Evolutionary conservation across 257 asterid genomes (phyloP).

Genomic region (Forsythia viridissima): DNA sequence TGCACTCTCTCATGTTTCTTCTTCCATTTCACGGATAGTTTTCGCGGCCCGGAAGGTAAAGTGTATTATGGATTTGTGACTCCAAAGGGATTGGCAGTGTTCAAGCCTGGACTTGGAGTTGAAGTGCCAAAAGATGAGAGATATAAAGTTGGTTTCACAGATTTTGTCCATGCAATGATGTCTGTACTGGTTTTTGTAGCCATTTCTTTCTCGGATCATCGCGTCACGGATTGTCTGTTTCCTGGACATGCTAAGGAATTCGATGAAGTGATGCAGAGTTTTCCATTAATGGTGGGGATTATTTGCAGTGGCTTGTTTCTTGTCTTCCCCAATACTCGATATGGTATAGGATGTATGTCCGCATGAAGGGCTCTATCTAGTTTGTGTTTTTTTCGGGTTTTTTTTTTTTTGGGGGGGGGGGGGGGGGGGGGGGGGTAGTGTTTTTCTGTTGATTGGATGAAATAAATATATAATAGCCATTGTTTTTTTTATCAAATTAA

Average conservation of each 20-base stretch:
- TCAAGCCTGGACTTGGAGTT: conserved; percentile 67
- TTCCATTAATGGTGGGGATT: conserved; percentile 85
- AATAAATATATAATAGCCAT: neutral
- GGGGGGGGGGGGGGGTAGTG: too few species aligned
- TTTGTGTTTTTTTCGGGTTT: too few species aligned
- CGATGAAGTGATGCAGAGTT: conserved; percentile 87
- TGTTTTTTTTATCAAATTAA: neutral
- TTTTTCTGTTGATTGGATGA: neutral
- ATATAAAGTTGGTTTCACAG: conserved; percentile 61
- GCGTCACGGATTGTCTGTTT: conserved; percentile 76
- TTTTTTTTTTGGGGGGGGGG: too few species aligned
- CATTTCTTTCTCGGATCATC: conserved; percentile 77
- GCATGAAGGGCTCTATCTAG: conserved; percentile 23
- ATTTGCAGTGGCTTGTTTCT: conserved; percentile 84
- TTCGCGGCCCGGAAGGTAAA: conserved; percentile 75
- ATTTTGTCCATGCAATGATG: conserved; percentile 84
- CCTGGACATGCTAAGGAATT: conserved; percentile 76
- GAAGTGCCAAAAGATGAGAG: conserved; percentile 69
- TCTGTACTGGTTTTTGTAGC: conserved; percentile 76
- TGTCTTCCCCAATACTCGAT: conserved; percentile 82
- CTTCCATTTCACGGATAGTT: conserved; percentile 94
- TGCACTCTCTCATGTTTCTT: conserved; percentile 85
- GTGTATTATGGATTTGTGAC: conserved; percentile 84
- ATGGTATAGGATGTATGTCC: conserved; percentile 79
- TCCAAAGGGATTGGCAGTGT: conserved; percentile 65